Base-by-base conservation (phyloP, 2,329 filamentous ascomycete genomes). In the Ophiostoma fasciatum region DNA sequence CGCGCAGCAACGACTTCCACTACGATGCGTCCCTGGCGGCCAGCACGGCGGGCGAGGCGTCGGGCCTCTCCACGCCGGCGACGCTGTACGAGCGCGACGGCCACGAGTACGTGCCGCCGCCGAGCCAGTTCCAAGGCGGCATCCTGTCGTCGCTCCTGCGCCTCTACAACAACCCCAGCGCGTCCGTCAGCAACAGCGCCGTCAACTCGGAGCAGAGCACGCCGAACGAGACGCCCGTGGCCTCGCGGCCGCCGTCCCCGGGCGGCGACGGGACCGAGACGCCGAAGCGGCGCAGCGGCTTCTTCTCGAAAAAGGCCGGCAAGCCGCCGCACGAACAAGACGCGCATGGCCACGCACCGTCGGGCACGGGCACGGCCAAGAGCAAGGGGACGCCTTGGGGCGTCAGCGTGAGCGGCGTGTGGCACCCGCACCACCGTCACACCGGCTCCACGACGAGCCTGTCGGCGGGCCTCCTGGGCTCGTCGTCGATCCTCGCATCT, bases 111-210 rank as follows among this genome's bases (percentile, higher is more conserved):
- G 69, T 82, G 14, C 73, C 77, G 30, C 64, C 66, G 28, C 81
- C 81, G 5, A 58, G 64, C 17, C 69, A 77, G 43, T 87, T 82
- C 51, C 72, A 76, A 33, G 78, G 76, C 21, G 81, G 83, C 21
- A 71, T 88, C 31, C 60, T 92, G 1, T 75, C 77, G 3, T 78
- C 75, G 0, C 60, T 92, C 0, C 60, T 90, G 33, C 82, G 77
- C 52, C 63, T 85, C 9, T 78, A 82, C 48, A 66, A 73, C 40
- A 61, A 41, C 61, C 63, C 31, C 51, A 47, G 45, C 46, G 48
- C 30, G 17, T 25, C 36, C 19, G 39, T 46, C 22, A 36, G 45
- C 40, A 51, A 44, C 38, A 56, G 45, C 44, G 46, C 46, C 26
- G 56, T 49, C 12, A 55, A 49, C 36, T 62, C 59, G 42, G 60